Evolutionary conservation across 257 asterid genomes (phyloP).

Genomic region (Cordia subcordata): DNA sequence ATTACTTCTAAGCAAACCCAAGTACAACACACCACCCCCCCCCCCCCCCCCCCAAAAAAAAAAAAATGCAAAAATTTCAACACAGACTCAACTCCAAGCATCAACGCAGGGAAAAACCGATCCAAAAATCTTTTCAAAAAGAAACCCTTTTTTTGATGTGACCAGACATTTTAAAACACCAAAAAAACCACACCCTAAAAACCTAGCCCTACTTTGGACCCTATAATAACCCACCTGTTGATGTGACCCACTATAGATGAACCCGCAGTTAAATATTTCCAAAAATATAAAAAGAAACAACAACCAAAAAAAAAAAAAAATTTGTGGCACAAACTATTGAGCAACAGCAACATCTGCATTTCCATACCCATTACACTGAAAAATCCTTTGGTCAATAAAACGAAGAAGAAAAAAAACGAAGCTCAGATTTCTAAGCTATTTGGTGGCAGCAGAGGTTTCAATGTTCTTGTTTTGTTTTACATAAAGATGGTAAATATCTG

Average conservation of each 20-base stretch:
- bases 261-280: slow-evolving; percentile 35
- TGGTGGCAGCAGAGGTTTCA: neutral
- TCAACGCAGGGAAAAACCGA: neutral
- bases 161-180: slow-evolving; percentile 26
- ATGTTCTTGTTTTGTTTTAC: neutral
- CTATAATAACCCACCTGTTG: slow-evolving; percentile 52
- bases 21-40: no score
- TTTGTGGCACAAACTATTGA: neutral
- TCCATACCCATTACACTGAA: no score
- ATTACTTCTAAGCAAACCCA: neutral
- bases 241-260: slow-evolving; percentile 72
- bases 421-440: neutral
- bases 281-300: neutral
- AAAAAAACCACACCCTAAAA: slow-evolving; percentile 12
- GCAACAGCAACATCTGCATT: neutral
- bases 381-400: slow-evolving; percentile 7
- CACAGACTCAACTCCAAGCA: neutral
- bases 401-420: neutral
- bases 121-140: neutral
- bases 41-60: no score
- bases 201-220: slow-evolving; percentile 25
- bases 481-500: neutral
- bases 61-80: no score
- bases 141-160: slow-evolving; percentile 10
- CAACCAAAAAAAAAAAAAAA: slow-evolving; percentile 5